Conservation (phyloP, 148 eudicot species). For the Silene conica region DNA sequence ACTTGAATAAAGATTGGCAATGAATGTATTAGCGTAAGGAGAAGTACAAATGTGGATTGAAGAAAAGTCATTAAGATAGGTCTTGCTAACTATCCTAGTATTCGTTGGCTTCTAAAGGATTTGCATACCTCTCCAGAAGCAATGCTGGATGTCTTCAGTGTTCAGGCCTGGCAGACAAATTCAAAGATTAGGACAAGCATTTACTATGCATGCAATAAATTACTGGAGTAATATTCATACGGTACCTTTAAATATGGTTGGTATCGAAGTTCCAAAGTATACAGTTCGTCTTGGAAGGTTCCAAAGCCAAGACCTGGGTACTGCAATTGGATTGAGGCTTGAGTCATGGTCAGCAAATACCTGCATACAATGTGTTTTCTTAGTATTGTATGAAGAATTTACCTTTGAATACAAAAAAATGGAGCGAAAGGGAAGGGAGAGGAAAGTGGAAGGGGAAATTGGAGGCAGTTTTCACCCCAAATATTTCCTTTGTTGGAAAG, state of each 20-base stretch:
- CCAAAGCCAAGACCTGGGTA: constrained; percentile 87
- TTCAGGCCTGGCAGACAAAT: constrained; percentile 43
- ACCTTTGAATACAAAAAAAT: too few species aligned
- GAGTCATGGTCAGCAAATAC: constrained; percentile 95
- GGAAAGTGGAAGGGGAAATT: not conserved
- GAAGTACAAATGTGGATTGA: not conserved
- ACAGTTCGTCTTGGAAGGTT: constrained; percentile 80
- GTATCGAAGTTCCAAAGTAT: constrained; percentile 86
- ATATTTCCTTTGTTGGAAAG: not conserved
- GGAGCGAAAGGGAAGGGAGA: too few species aligned
- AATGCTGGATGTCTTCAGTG: constrained; percentile 77
- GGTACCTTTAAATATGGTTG: constrained; percentile 84
- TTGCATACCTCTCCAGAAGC: constrained; percentile 85
- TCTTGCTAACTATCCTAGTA: not conserved
- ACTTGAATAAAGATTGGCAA: not conserved
- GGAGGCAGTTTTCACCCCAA: not conserved
- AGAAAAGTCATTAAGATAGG: not conserved
- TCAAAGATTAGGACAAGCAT: constrained; percentile 12
- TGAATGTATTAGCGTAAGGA: not conserved
- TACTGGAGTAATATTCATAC: not conserved
- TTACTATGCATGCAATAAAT: not conserved
- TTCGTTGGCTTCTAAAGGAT: not conserved
- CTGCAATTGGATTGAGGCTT: constrained; percentile 66
- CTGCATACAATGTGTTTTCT: constrained; percentile 32
- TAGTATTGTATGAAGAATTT: not conserved